Evolutionary conservation across 2,329 filamentous ascomycete species (phyloP).

Genomic region (Chaetomiaceae sp.): DNA sequence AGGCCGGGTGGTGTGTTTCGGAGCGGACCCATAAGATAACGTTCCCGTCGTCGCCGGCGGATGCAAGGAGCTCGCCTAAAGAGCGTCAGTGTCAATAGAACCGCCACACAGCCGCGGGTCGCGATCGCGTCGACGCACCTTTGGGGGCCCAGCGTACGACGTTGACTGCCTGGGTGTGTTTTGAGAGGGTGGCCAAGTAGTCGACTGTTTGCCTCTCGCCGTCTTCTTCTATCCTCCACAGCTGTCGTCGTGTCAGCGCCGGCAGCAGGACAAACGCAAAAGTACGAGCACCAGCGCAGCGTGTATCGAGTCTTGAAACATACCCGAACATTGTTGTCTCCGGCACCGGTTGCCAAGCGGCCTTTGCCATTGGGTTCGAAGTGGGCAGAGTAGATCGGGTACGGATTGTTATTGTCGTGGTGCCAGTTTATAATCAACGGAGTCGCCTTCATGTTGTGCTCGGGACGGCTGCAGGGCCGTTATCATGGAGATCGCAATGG

Average conservation of each 20-base stretch:
- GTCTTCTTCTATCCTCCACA: conserved; percentile 85
- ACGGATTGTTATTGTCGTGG: conserved; percentile 66
- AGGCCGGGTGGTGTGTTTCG: conserved; percentile 61
- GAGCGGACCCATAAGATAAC: conserved; percentile 93
- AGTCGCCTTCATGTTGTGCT: conserved; percentile 79
- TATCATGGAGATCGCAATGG: conserved; percentile 18
- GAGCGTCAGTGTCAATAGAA: background rate
- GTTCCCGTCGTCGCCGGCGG: conserved; percentile 95
- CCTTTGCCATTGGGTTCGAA: conserved; percentile 92
- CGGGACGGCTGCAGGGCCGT: conserved; percentile 16
- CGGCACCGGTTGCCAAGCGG: conserved; percentile 85
- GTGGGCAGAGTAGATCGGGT: conserved; percentile 94
- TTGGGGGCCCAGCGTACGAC: conserved; percentile 94
- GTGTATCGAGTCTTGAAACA: conserved; percentile 34
- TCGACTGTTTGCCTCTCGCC: conserved; percentile 85
- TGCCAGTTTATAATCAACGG: conserved; percentile 99
- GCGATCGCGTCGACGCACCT: conserved; percentile 51
- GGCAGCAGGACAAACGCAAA: no score
- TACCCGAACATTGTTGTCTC: conserved; percentile 94
- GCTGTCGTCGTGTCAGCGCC: conserved; percentile 40
- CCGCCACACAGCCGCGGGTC: background rate
- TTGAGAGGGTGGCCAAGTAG: conserved; percentile 84
- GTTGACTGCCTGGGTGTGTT: conserved; percentile 96
- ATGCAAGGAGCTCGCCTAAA: conserved; percentile 84
- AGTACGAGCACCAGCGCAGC: background rate